These are phyloP conservation scores for Cynanchum wilfordii DNA, from an alignment of 257 asterid species.

Conservation along the genomic window DNA sequence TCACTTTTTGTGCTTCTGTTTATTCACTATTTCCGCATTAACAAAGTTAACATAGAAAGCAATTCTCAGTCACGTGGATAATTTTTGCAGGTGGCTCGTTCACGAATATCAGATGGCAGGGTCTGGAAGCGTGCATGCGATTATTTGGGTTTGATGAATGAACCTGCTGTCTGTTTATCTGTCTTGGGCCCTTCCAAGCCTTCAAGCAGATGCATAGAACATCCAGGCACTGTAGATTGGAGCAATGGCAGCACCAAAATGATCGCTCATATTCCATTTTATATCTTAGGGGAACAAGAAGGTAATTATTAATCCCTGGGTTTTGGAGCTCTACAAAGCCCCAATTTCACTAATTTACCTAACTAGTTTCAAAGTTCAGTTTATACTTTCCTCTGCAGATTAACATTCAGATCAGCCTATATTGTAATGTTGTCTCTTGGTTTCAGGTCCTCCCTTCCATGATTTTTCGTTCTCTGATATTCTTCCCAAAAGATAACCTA, in stretches of 20 bases:
- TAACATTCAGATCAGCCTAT: not conserved
- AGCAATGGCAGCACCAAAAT: constrained; percentile 57
- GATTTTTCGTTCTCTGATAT: constrained; percentile 67
- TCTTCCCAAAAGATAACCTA: constrained; percentile 48
- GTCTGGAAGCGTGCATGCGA: constrained; percentile 87
- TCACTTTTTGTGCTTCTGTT: not conserved
- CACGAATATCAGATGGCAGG: constrained; percentile 72
- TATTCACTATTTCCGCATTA: not conserved
- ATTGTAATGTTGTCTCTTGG: constrained; percentile 10
- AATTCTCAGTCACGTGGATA: not conserved
- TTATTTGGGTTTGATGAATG: constrained; percentile 77
- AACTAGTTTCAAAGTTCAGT: too few relatives aligned
- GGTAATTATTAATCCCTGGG: constrained; percentile 33
- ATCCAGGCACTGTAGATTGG: constrained; percentile 85
- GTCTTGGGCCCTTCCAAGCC: constrained; percentile 68
- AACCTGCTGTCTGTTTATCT: constrained; percentile 82
- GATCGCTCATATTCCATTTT: constrained; percentile 79
- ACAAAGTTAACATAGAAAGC: not conserved
- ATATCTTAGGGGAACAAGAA: constrained; percentile 72
- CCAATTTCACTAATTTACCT: not conserved
- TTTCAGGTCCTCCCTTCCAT: constrained; percentile 73
- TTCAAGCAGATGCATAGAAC: constrained; percentile 39
- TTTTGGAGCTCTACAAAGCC: not conserved
- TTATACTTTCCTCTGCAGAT: not conserved
- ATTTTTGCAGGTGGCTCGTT: constrained; percentile 72